A percentile compares a stretch with the other conserved stretches of the same genome.
These are phyloP conservation scores for Teratosphaeria epicoccoides DNA, from an alignment of 2,329 filamentous ascomycete genomes.

Conservation along the genomic window DNA sequence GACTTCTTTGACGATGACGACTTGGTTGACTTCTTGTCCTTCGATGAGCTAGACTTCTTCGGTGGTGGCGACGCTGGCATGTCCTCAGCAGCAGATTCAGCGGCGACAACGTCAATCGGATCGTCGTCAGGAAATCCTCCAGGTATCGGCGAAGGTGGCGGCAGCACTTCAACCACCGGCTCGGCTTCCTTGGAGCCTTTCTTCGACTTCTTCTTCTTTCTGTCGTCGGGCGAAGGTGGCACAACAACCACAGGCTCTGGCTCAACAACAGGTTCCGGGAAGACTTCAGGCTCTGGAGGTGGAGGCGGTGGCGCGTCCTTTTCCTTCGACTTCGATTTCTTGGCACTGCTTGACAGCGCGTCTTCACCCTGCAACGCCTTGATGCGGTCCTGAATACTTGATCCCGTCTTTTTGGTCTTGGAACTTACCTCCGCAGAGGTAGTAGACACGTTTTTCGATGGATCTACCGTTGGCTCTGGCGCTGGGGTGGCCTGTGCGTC, in stretches of 20 bases:
- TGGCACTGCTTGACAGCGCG: constrained; percentile 20
- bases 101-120: constrained; percentile 17
- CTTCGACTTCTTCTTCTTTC: constrained; percentile 19
- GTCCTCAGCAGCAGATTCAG: constrained; percentile 1
- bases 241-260: constrained; percentile 15
- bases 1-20: constrained; percentile 9
- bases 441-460: constrained; percentile 29
- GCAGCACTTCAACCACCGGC: constrained; percentile 9
- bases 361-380: constrained; percentile 33
- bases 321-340: constrained; percentile 24
- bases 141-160: constrained; percentile 28
- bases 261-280: constrained; percentile 23
- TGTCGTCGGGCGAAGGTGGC: constrained; percentile 12
- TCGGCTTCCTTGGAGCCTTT: constrained; percentile 13
- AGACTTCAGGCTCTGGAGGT: constrained; percentile 13
- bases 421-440: constrained; percentile 33
- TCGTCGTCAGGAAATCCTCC: constrained; percentile 39
- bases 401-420: constrained; percentile 18
- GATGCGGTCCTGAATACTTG: constrained; percentile 43
- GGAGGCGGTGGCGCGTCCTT: constrained; percentile 25
- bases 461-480: constrained; percentile 16
- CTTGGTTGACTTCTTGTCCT: constrained; percentile 25
- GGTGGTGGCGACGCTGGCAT: constrained; percentile 7
- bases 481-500: not conserved
- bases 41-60: constrained; percentile 11